These are phyloP conservation scores for Anisodus acutangulus DNA, from an alignment of 257 asterid species.

Conservation along the genomic window DNA sequence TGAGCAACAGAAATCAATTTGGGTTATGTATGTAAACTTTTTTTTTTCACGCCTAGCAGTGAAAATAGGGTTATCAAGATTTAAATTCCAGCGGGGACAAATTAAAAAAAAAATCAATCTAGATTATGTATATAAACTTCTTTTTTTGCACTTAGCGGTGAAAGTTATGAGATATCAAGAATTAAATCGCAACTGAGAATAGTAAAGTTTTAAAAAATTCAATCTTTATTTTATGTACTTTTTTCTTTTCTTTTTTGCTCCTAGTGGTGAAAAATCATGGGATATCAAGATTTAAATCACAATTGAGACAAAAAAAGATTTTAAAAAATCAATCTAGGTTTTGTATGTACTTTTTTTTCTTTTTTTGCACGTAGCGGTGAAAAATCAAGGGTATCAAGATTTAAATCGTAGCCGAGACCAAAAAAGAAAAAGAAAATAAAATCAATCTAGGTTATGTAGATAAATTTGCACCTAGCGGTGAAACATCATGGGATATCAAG, in stretches of 20 bases:
- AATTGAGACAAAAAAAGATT: background rate
- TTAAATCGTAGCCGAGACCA: background rate
- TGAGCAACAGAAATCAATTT: background rate
- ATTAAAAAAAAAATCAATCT: background rate
- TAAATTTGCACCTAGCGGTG: background rate
- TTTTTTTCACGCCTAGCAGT: constrained; percentile 20
- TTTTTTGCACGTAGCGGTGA: background rate
- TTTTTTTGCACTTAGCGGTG: too few relatives aligned
- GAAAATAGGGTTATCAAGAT: constrained; percentile 37
- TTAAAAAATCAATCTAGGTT: background rate
- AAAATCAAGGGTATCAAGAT: background rate
- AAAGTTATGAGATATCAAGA: too few relatives aligned
- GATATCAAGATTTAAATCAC: background rate
- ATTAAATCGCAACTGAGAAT: too few relatives aligned
- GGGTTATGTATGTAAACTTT: background rate
- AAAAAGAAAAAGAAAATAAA: background rate
- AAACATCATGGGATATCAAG: background rate
- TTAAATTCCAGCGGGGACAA: background rate
- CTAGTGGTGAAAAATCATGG: background rate
- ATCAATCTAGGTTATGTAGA: background rate
- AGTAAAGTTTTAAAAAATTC: too few relatives aligned
- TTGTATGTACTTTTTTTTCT: too few relatives aligned
- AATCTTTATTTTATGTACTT: too few relatives aligned
- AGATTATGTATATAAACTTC: too few relatives aligned
- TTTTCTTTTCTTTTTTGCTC: too few relatives aligned